Percentiles rank a stretch among this genome's conserved stretches.
phyloP scores from a whole-genome alignment of 306 rosid species.

The Psophocarpus tetragonolobus region DNA sequence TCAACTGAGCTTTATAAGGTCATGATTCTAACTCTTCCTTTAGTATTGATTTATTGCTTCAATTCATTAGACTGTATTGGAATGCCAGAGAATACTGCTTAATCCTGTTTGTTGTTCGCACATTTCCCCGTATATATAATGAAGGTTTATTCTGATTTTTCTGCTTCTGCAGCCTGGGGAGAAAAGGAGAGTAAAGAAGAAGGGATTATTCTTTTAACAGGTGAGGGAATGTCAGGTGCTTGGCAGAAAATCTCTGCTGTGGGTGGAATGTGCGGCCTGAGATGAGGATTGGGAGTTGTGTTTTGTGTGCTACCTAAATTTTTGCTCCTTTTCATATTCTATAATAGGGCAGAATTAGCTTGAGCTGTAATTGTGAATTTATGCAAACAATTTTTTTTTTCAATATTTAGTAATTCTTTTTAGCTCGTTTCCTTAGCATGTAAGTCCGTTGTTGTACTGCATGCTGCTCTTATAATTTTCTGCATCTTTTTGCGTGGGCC shows the following conservation, averaged over 20 bases:
- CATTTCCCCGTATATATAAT: no score
- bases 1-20: background rate
- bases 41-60: background rate
- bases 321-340: conserved; percentile 33
- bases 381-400: conserved; percentile 20
- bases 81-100: background rate
- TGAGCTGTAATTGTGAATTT: conserved; percentile 45
- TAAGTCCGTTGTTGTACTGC: conserved; percentile 13
- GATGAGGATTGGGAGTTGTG: conserved; percentile 36
- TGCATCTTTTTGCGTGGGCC: conserved; percentile 29
- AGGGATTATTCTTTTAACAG: conserved; percentile 69
- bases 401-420: conserved; percentile 29
- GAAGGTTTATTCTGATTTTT: conserved; percentile 18
- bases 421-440: background rate
- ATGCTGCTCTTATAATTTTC: conserved; percentile 11
- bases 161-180: conserved; percentile 73
- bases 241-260: conserved; percentile 33
- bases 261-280: conserved; percentile 23
- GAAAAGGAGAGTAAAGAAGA: conserved; percentile 76
- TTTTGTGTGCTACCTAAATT: conserved; percentile 36
- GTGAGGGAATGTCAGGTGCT: conserved; percentile 28
- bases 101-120: background rate
- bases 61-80: background rate
- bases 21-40: background rate
- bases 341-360: conserved; percentile 46